phyloP scores from a whole-genome alignment of 352 stramenopile genomes.

The Saprolegnia diclina region DNA sequence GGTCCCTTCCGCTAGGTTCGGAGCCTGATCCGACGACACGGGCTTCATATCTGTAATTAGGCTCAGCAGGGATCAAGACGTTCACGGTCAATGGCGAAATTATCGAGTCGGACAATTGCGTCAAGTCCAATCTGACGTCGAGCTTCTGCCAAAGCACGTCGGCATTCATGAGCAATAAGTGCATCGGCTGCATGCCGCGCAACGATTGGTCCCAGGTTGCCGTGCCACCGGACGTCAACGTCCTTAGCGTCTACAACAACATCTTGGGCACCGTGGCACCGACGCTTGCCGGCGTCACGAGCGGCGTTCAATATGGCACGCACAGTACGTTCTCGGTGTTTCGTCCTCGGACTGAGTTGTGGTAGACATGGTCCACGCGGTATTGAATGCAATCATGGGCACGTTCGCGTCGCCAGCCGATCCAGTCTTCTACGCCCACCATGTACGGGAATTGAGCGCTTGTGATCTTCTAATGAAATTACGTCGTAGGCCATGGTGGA shows the following conservation, averaged over 20 bases:
- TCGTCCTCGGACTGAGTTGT: not conserved
- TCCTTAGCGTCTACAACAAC: conserved; percentile 48
- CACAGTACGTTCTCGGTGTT: conserved; percentile 34
- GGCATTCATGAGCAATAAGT: not conserved
- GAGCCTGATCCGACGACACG: not conserved
- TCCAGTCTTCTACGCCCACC: conserved; percentile 83
- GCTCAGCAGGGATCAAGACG: no score
- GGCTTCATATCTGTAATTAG: no score
- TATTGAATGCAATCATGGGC: conserved; percentile 58
- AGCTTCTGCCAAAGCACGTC: conserved; percentile 57
- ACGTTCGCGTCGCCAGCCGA: conserved; percentile 71
- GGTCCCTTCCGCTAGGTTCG: not conserved
- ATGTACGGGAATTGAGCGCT: conserved; percentile 35
- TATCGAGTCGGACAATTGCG: conserved; percentile 46
- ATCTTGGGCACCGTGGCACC: conserved; percentile 48
- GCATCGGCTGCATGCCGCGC: conserved; percentile 52
- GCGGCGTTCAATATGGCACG: conserved; percentile 63
- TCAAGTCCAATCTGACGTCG: conserved; percentile 38
- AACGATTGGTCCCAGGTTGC: conserved; percentile 44
- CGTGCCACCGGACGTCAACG: conserved; percentile 57
- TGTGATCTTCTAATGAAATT: no score
- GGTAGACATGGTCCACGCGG: conserved; percentile 63
- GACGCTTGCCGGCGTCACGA: conserved; percentile 59
- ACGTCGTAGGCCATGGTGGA: conserved; percentile 41
- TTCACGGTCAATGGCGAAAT: conserved; percentile 45